Conservation (phyloP, 2,329 filamentous ascomycete species). For the Microthyrium microscopicum region DNA sequence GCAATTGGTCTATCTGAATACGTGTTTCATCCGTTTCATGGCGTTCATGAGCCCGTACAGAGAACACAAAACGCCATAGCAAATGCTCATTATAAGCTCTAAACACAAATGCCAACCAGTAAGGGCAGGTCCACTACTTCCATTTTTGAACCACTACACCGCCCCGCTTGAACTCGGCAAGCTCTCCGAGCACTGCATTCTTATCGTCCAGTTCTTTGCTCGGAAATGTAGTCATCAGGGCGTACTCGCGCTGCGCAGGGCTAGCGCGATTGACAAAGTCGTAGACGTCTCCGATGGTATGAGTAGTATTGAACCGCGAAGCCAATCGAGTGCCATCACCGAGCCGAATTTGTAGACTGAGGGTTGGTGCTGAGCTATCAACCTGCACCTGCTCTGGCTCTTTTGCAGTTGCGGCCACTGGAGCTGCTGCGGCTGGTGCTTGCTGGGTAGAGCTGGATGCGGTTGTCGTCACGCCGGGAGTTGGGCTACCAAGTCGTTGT, state of each 20-base stretch:
- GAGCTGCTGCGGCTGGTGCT: constrained; percentile 47
- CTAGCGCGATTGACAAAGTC: constrained; percentile 53
- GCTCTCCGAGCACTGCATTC: constrained; percentile 27
- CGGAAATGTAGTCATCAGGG: constrained; percentile 68
- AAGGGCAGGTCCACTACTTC: constrained; percentile 18
- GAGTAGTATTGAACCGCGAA: constrained; percentile 66
- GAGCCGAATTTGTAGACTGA: constrained; percentile 61
- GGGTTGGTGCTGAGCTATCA: constrained; percentile 48
- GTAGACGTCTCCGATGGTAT: constrained; percentile 66
- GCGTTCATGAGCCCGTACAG: too few relatives aligned
- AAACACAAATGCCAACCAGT: too few relatives aligned
- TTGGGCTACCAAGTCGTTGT: constrained; percentile 59
- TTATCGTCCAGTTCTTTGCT: constrained; percentile 65
- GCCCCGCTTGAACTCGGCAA: constrained; percentile 33
- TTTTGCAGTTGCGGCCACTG: constrained; percentile 16
- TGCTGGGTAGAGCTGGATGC: constrained; percentile 17
- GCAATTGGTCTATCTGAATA: too few relatives aligned
- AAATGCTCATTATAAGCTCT: too few relatives aligned
- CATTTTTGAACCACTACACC: constrained; percentile 41
- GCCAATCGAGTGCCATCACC: constrained; percentile 60
- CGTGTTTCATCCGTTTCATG: too few relatives aligned
- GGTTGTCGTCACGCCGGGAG: constrained; percentile 38
- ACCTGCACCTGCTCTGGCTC: constrained; percentile 31
- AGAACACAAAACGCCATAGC: too few relatives aligned
- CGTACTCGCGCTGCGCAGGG: constrained; percentile 44